phyloP scores from a whole-genome alignment of 306 rosid species.

The Benincasa hispida region DNA sequence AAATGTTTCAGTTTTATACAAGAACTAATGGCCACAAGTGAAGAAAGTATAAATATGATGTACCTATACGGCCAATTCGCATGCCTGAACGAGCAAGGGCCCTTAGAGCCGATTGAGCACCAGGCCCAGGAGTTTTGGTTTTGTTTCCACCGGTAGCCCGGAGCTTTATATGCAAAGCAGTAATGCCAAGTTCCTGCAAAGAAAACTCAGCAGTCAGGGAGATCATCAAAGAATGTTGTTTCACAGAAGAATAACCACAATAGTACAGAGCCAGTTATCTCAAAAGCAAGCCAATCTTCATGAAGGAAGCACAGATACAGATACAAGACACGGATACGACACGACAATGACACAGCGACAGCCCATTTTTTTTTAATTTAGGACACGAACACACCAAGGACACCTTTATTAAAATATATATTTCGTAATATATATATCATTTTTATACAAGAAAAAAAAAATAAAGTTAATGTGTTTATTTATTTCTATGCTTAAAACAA shows the following conservation, averaged over 20 bases:
- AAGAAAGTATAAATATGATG: neutral
- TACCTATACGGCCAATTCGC: conserved; percentile 51
- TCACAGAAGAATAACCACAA: neutral
- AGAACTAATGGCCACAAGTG: neutral
- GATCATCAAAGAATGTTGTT: neutral
- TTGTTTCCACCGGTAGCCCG: conserved; percentile 53
- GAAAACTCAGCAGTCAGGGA: neutral
- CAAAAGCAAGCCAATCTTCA: neutral
- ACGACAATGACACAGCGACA: no score
- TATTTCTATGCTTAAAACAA: no score
- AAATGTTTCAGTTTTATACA: neutral
- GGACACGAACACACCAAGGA: no score
- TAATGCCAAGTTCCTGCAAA: conserved; percentile 37
- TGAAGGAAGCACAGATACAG: no score
- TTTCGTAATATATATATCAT: no score
- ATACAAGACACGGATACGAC: no score
- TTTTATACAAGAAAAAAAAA: no score
- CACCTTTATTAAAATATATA: no score
- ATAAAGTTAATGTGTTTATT: no score
- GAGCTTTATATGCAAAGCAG: conserved; percentile 47
- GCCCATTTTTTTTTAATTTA: no score
- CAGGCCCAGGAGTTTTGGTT: conserved; percentile 48
- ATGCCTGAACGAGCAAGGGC: conserved; percentile 56
- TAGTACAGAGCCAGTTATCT: neutral
- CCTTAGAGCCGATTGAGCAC: conserved; percentile 42